A percentile compares a stretch with the other conserved stretches of the same genome.
phyloP scores from a whole-genome alignment of 2,329 filamentous ascomycete genomes.

The Zasmidium angulare region DNA sequence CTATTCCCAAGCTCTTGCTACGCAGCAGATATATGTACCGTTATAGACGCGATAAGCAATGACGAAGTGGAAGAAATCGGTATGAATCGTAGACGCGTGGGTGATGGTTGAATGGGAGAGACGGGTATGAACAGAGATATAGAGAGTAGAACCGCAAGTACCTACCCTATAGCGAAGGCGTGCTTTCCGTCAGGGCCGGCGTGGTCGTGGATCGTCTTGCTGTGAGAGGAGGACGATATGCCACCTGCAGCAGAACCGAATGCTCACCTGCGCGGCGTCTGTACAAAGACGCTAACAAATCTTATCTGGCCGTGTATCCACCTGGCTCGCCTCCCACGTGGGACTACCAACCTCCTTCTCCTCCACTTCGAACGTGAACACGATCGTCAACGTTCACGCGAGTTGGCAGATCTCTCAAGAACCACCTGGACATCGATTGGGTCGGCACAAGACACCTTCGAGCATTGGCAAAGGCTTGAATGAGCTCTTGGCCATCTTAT shows the following conservation, averaged over 20 bases:
- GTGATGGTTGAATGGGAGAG: neutral
- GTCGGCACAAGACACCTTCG: neutral
- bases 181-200: neutral
- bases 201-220: slow-evolving; percentile 1
- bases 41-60: neutral
- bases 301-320: neutral
- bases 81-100: neutral
- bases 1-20: neutral
- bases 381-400: no score
- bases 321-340: neutral
- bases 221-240: neutral
- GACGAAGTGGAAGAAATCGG: neutral
- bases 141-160: slow-evolving; percentile 1
- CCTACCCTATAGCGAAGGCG: neutral
- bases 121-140: neutral
- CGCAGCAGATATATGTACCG: neutral
- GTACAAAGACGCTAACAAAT: neutral
- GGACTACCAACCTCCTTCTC: neutral
- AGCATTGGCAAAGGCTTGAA: slow-evolving; percentile 5
- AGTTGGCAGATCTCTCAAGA: no score
- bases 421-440: no score
- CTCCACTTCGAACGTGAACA: neutral
- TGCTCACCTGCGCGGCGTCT: neutral
- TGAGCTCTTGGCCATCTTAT: neutral
- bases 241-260: neutral